phyloP scores from a whole-genome alignment of 352 stramenopile genomes.

The Pythium aquatile region DNA sequence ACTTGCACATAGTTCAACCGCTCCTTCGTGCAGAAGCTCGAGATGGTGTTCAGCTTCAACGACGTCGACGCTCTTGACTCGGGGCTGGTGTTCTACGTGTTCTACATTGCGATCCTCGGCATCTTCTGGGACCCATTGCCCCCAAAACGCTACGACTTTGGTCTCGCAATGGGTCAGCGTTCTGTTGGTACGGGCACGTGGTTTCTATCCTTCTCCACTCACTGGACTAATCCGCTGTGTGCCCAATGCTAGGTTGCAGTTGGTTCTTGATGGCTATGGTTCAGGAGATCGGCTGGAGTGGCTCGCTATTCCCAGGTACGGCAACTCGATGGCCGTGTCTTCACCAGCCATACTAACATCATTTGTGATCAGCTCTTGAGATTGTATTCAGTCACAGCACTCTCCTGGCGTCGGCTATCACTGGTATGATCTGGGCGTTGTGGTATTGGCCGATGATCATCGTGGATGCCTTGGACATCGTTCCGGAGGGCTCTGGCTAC shows the following conservation, averaged over 20 bases:
- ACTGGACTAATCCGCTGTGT: background rate
- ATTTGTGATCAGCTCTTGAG: constrained; percentile 52
- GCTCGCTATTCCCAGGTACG: constrained; percentile 82
- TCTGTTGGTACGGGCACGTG: constrained; percentile 45
- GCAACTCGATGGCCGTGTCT: background rate
- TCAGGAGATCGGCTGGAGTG: constrained; percentile 86
- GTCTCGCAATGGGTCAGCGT: constrained; percentile 62
- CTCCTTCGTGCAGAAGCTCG: constrained; percentile 76
- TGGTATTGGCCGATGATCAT: constrained; percentile 91
- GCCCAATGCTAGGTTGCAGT: constrained; percentile 54
- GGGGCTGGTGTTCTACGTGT: constrained; percentile 86
- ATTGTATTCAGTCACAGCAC: constrained; percentile 87
- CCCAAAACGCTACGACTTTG: constrained; percentile 75
- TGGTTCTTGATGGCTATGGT: constrained; percentile 83
- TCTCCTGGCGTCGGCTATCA: constrained; percentile 84
- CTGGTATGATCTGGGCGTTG: constrained; percentile 77
- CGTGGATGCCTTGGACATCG: constrained; percentile 70
- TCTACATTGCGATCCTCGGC: constrained; percentile 77
- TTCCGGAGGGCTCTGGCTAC: constrained; percentile 75
- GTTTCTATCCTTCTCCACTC: too few relatives aligned
- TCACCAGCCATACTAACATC: background rate
- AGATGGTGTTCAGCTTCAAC: constrained; percentile 89
- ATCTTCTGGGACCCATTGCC: constrained; percentile 87
- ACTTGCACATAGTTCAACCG: constrained; percentile 70
- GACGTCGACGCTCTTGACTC: constrained; percentile 84